phyloP scores from a whole-genome alignment of 2,329 filamentous ascomycete species.

The Nothopassalora personata region DNA sequence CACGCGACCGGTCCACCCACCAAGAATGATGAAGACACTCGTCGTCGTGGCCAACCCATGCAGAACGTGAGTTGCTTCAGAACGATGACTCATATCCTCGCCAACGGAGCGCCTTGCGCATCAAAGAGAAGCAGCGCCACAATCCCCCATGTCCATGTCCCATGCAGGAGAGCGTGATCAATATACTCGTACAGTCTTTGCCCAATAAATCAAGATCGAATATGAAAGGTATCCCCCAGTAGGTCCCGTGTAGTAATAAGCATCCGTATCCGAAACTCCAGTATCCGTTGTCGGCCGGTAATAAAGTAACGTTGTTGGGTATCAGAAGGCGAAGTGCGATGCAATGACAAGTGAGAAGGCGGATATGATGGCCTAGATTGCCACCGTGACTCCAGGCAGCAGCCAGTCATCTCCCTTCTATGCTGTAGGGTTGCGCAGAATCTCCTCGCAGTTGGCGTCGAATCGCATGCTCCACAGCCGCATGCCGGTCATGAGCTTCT shows the following conservation, averaged over 20 bases:
- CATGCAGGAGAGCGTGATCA: not conserved
- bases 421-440: conserved; percentile 55
- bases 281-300: not conserved
- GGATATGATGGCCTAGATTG: not conserved
- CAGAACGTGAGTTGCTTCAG: not conserved
- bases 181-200: not conserved
- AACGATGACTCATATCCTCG: not conserved
- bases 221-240: not conserved
- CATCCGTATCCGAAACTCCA: not conserved
- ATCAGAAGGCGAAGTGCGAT: conserved; percentile 1
- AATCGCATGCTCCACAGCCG: conserved; percentile 89
- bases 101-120: not conserved
- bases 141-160: not conserved
- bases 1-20: not conserved
- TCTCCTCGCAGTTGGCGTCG: conserved; percentile 91
- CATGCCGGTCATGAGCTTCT: conserved; percentile 86
- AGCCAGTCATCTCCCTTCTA: conserved; percentile 22
- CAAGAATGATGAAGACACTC: not conserved
- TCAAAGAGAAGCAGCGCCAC: not conserved
- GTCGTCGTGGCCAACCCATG: not conserved
- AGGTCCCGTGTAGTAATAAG: not conserved
- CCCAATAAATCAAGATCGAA: not conserved
- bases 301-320: not conserved
- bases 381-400: conserved; percentile 21
- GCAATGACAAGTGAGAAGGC: not conserved